Conservation (phyloP, 768 basidiomycete genomes). For the Lentinula raphanica region DNA sequence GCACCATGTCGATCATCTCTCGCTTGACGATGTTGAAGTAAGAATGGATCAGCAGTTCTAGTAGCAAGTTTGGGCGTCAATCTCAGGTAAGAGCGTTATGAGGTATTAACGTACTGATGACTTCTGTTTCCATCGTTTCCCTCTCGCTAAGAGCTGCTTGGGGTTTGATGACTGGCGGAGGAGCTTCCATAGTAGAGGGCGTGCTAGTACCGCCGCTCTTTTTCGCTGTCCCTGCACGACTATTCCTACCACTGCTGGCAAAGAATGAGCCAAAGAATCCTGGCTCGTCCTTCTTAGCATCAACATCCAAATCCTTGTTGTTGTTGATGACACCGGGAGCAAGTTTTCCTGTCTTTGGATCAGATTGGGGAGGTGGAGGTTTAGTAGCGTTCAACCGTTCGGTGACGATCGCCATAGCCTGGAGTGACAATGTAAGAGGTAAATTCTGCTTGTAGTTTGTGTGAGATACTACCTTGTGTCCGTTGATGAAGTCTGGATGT, state of each 20-base stretch:
- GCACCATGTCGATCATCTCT: conserved; percentile 99
- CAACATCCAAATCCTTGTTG: conserved; percentile 90
- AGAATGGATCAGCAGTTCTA: conserved; percentile 92
- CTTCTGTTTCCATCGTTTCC: conserved; percentile 97
- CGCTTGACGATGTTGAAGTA: conserved; percentile 99
- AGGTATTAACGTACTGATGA: conserved; percentile 76
- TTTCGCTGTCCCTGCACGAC: conserved; percentile 50
- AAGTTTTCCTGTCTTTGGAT: conserved; percentile 68
- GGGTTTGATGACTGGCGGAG: conserved; percentile 83
- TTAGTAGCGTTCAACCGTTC: conserved; percentile 83
- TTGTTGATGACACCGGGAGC: conserved; percentile 73
- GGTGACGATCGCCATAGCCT: conserved; percentile 86
- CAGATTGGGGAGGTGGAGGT: conserved; percentile 50
- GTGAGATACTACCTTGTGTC: conserved; percentile 64
- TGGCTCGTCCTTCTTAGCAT: conserved; percentile 80
- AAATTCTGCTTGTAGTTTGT: background rate
- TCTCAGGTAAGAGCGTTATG: background rate
- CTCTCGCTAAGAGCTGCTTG: conserved; percentile 88
- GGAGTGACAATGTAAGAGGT: conserved; percentile 6
- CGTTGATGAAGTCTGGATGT: conserved; percentile 96
- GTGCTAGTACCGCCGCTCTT: conserved; percentile 35
- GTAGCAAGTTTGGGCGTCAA: background rate
- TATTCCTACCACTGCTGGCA: conserved; percentile 44
- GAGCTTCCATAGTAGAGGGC: conserved; percentile 53
- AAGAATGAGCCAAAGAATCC: conserved; percentile 98